phyloP scores from a whole-genome alignment of 805 yeast genomes.

The Spathaspora boniae region DNA sequence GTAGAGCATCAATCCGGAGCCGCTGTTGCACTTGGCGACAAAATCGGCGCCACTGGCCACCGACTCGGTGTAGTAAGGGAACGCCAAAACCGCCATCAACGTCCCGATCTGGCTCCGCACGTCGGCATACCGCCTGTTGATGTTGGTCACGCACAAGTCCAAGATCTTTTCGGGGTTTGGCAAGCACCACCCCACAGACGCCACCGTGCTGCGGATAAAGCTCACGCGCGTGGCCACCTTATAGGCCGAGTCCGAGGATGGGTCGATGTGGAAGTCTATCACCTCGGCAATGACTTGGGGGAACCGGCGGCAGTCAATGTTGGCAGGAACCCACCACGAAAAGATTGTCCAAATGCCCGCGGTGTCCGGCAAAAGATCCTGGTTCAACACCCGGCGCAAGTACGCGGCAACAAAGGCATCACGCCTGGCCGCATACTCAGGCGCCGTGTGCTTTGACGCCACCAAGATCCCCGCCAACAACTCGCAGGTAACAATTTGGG shows the following conservation, averaged over 20 bases:
- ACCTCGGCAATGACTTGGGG: constrained; percentile 48
- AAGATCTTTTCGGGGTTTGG: constrained; percentile 45
- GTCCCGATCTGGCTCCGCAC: constrained; percentile 70
- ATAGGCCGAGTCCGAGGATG: constrained; percentile 58
- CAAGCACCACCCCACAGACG: constrained; percentile 53
- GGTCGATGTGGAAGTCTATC: constrained; percentile 44
- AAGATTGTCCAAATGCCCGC: constrained; percentile 71
- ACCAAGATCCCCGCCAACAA: constrained; percentile 60
- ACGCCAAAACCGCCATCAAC: constrained; percentile 47
- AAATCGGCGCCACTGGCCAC: constrained; percentile 36
- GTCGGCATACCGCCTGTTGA: constrained; percentile 67
- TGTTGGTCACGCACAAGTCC: constrained; percentile 42
- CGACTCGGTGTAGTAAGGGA: constrained; percentile 42
- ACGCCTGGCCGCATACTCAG: constrained; percentile 29
- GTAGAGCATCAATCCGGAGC: constrained; percentile 30
- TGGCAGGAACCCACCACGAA: constrained; percentile 69
- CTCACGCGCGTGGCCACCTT: constrained; percentile 58
- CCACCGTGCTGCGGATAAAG: constrained; percentile 49
- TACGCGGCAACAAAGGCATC: constrained; percentile 47
- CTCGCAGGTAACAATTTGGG: constrained; percentile 75
- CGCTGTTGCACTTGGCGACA: constrained; percentile 31
- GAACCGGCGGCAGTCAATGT: constrained; percentile 64
- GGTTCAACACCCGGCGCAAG: constrained; percentile 43
- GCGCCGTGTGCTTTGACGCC: constrained; percentile 42
- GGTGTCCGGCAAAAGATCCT: constrained; percentile 72